Percentiles rank a stretch among this genome's conserved stretches.
These are phyloP conservation scores for Aspergillus mulundensis DNA, from an alignment of 495 filamentous ascomycete genomes.

Conservation along the genomic window DNA sequence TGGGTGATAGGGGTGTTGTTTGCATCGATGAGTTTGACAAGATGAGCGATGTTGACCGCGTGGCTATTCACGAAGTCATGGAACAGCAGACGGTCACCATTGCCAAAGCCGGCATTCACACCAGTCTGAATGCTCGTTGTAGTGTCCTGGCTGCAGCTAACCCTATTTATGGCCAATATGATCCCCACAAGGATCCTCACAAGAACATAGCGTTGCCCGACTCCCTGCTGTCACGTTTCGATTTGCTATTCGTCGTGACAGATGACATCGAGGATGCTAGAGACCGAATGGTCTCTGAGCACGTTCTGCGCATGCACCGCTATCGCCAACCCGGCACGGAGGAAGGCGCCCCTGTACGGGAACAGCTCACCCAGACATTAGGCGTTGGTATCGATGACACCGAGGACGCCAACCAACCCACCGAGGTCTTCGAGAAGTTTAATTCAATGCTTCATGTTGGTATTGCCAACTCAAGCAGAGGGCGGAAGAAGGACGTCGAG, in stretches of 20 bases:
- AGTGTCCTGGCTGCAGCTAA: constrained; percentile 97
- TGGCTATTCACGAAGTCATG: constrained; percentile 99
- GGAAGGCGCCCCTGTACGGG: constrained; percentile 91
- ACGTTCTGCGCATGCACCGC: constrained; percentile 95
- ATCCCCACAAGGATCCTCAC: constrained; percentile 97
- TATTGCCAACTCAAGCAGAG: constrained; percentile 70
- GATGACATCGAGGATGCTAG: constrained; percentile 94
- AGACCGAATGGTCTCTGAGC: constrained; percentile 89
- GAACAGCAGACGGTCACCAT: constrained; percentile 99
- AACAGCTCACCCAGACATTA: constrained; percentile 78
- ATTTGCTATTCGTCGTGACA: constrained; percentile 96
- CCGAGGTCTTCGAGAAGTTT: constrained; percentile 94
- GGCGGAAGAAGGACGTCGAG: constrained; percentile 69
- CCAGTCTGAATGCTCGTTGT: constrained; percentile 93
- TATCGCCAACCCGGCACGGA: constrained; percentile 93
- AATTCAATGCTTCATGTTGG: constrained; percentile 94
- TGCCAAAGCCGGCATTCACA: constrained; percentile 98
- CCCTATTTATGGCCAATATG: constrained; percentile 97
- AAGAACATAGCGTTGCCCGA: constrained; percentile 98
- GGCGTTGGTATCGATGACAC: constrained; percentile 84
- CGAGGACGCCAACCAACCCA: constrained; percentile 65
- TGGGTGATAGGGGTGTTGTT: constrained; percentile 93
- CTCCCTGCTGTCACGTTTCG: constrained; percentile 96
- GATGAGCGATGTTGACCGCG: constrained; percentile 97
- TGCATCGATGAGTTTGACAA: constrained; percentile 99